Evolutionary conservation across 768 basidiomycete genomes (phyloP), one percentile per base, ranked within the genome.

Genomic region (Kwoniella europaea): DNA sequence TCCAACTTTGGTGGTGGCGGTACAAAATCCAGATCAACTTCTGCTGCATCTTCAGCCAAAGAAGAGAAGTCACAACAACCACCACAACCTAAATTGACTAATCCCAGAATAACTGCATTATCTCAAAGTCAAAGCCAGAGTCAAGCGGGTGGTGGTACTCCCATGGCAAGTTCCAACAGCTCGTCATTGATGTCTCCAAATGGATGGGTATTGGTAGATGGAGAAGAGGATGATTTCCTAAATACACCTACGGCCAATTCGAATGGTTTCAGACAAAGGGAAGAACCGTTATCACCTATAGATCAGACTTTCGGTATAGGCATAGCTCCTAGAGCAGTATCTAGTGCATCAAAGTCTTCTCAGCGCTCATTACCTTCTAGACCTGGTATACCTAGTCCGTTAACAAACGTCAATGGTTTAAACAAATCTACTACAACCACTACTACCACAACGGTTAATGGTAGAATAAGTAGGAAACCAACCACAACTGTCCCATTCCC

Each of bases 381-480:
- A 42, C 80, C 80, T 18, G 78, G 74, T 24, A 81, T 81, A 20
- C 80, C 80, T 4, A 75, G 73, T 18, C 79, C 79, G 4, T 68
- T 78, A n/a, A 68, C 75, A 13, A 70, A 64, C 24, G 50, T 58
- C 1, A 57, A 43, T 58, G 56, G 56, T 6, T 27, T 67, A 43
- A 59, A 59, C 46, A 56, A 59, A 59, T 67, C 65, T 18, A 67
- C 65, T 44, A 59, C 55, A 53, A 70, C 73, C 12, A 35, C 35
- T 35, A 35, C 65, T 18, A 67, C 65, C 24, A 59, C 55, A 53
- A 70, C 73, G 10, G 65, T 56, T n/a, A 22, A 43, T 50, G 46
- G 65, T 6, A 67, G 50, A 24, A 24, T 68, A 10, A 35, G 10
- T n/a, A 56, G 67, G 16, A 66, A 56, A 27, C 65, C 65, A n/a